phyloP scores from a whole-genome alignment of 2,329 filamentous ascomycete genomes.

The Cytospora piceicola region DNA sequence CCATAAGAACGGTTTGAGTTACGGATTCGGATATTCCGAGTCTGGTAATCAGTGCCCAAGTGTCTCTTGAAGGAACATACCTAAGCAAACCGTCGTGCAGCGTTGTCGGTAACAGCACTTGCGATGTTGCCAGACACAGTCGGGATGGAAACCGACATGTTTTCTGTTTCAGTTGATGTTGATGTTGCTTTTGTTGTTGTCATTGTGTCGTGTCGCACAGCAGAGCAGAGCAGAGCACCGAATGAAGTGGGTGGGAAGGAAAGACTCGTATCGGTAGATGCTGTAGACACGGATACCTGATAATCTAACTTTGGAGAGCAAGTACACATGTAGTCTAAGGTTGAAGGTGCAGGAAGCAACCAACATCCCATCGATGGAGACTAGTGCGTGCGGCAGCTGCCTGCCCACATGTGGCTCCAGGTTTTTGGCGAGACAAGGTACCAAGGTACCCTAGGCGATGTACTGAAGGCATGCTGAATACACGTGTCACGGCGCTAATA shows the following conservation, averaged over 20 bases:
- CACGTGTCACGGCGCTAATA: not conserved
- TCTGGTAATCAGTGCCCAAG: too few relatives aligned
- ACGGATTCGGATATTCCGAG: too few relatives aligned
- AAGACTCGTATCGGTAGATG: not conserved
- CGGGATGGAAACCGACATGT: not conserved
- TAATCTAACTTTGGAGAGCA: too few relatives aligned
- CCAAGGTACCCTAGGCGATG: not conserved
- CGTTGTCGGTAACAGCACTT: not conserved
- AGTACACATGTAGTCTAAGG: not conserved
- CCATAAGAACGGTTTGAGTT: too few relatives aligned
- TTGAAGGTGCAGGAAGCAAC: not conserved
- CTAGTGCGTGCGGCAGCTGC: slow-evolving; percentile 2
- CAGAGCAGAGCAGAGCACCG: too few relatives aligned
- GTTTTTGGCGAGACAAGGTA: not conserved
- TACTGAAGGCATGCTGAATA: not conserved
- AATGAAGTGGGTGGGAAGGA: not conserved
- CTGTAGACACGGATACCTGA: not conserved
- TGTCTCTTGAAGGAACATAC: too few relatives aligned
- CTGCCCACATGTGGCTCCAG: not conserved
- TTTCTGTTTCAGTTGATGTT: not conserved
- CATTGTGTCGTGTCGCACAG: too few relatives aligned
- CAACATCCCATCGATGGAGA: too few relatives aligned
- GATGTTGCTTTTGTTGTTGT: not conserved
- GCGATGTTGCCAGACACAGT: not conserved
- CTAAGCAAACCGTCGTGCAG: not conserved